Percentiles rank a stretch among this genome's conserved stretches.
phyloP scores from a whole-genome alignment of 139 green algal species.

The Auxenochlorella pyrenoidosa region DNA sequence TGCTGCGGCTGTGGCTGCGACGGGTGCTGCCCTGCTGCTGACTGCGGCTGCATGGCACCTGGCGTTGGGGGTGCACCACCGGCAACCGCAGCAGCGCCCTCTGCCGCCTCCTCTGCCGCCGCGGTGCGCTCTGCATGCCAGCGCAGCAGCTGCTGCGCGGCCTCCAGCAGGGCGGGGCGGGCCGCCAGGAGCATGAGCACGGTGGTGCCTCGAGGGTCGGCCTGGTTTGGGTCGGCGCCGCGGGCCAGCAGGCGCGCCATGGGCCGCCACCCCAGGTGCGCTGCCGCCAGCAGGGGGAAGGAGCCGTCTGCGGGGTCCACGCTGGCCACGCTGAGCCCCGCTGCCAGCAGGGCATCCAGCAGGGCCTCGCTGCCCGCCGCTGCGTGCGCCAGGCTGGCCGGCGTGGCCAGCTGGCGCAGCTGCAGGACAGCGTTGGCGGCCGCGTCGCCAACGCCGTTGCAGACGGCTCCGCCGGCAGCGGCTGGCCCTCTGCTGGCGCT shows the following conservation, averaged over 20 bases:
- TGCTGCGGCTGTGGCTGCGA: too few species aligned
- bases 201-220: neutral
- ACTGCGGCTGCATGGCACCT: too few species aligned
- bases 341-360: constrained; percentile 14
- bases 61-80: too few species aligned
- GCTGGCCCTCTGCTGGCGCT: neutral
- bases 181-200: constrained; percentile 13
- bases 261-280: neutral
- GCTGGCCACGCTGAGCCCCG: neutral
- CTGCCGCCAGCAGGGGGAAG: constrained; percentile 20
- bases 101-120: neutral
- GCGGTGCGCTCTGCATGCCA: neutral
- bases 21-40: too few species aligned
- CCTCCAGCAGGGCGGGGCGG: constrained; percentile 3
- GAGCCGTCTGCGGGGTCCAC: constrained; percentile 7
- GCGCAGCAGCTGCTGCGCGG: neutral
- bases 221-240: constrained; percentile 22
- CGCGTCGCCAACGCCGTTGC: neutral
- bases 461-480: too few species aligned
- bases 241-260: constrained; percentile 26
- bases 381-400: neutral
- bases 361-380: constrained; percentile 25
- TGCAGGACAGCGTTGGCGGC: neutral
- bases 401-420: neutral
- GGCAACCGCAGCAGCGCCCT: neutral